Evolutionary conservation across 2,329 filamentous ascomycete genomes (phyloP).

Genomic region (Chaetomium globosum): DNA sequence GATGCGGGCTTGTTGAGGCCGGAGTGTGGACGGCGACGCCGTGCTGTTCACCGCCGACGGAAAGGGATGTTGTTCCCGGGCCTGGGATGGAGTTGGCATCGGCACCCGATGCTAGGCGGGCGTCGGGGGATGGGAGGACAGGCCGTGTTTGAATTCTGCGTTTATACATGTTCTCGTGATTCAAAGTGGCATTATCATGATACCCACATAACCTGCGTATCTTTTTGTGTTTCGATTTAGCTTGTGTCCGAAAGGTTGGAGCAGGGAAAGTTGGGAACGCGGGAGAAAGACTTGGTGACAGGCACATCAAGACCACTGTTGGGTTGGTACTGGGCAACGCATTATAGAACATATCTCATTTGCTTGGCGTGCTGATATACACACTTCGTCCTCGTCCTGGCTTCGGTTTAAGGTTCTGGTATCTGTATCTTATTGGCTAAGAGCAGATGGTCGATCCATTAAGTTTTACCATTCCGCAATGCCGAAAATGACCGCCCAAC

Average conservation of each 20-base stretch:
- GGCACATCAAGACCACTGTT: not conserved
- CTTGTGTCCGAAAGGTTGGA: not conserved
- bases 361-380: not conserved
- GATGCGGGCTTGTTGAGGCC: conserved; percentile 51
- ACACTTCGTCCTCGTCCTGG: not conserved
- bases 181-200: conserved; percentile 23
- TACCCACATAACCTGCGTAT: conserved; percentile 24
- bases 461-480: not conserved
- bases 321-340: not conserved
- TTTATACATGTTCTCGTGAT: not conserved
- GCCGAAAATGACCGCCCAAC: not conserved
- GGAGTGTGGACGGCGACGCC: conserved; percentile 22
- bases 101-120: conserved; percentile 4
- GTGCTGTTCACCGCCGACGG: conserved; percentile 30
- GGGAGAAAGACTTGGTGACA: not conserved
- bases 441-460: not conserved
- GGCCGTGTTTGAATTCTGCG: conserved; percentile 22
- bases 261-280: not conserved
- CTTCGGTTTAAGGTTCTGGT: not conserved
- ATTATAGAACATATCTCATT: not conserved
- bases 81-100: conserved; percentile 21
- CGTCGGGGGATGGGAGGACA: conserved; percentile 18
- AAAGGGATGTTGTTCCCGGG: conserved; percentile 21
- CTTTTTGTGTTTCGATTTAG: not conserved
- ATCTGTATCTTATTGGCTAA: not conserved